phyloP scores from a whole-genome alignment of 352 stramenopile genomes.

The Pythium folliculosum region DNA sequence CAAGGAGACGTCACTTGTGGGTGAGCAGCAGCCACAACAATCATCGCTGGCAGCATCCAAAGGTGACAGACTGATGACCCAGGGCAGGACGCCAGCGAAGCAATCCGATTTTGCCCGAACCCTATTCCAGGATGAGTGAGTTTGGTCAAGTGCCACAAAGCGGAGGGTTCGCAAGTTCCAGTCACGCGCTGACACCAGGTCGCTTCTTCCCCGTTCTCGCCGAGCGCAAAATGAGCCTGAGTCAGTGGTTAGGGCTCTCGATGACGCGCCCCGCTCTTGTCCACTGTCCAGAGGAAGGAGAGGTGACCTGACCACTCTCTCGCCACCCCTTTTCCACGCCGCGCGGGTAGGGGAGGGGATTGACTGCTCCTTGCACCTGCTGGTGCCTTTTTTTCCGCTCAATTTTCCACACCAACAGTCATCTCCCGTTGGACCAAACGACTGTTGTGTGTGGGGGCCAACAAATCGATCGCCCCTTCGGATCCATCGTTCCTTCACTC shows the following conservation, averaged over 20 bases:
- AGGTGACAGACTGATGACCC: constrained; percentile 23
- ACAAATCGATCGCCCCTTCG: constrained; percentile 5
- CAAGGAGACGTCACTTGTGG: constrained; percentile 2
- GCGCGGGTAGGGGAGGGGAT: constrained; percentile 16
- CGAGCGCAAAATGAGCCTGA: constrained; percentile 11
- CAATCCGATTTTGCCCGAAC: constrained; percentile 21
- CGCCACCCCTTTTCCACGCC: constrained; percentile 17
- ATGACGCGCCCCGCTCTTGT: constrained; percentile 7
- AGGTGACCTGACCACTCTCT: constrained; percentile 28
- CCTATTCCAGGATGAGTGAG: constrained; percentile 22
- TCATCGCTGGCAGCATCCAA: not conserved
- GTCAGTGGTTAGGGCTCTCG: constrained; percentile 24
- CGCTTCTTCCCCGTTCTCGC: not conserved
- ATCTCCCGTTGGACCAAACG: constrained; percentile 1
- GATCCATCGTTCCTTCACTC: constrained; percentile 24
- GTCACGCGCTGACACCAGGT: constrained; percentile 25
- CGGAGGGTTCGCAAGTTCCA: constrained; percentile 14
- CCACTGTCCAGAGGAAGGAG: constrained; percentile 13
- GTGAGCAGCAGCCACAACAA: constrained; percentile 16
- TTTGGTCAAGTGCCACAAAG: constrained; percentile 18
- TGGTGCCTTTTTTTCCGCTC: constrained; percentile 13
- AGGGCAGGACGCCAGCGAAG: constrained; percentile 3
- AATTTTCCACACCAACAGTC: constrained; percentile 25
- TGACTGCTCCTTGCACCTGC: constrained; percentile 23
- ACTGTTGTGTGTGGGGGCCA: not conserved